Evolutionary conservation across 257 asterid species (phyloP), one percentile per base, ranked within the genome.

Genomic region (Ocimum tenuiflorum): DNA sequence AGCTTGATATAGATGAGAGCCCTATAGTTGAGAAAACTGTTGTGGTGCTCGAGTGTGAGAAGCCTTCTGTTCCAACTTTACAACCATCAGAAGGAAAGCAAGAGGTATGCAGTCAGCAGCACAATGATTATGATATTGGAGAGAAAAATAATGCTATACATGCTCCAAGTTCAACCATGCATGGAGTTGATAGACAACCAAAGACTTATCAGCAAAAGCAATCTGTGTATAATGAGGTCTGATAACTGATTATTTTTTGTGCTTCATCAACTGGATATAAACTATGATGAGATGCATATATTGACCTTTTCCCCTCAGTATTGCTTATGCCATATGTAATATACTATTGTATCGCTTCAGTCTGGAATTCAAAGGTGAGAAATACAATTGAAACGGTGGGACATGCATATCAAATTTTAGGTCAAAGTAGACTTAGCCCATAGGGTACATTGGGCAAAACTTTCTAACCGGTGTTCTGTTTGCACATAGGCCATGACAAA

Each of bases 21-120:
- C 80, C 84, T 48, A 81, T 94, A 41, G 72, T 94, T 60, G 99
- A 94, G 82, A 94, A 90, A 80, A 75, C 76, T 71, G 91, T 92
- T 71, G 84, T 89, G 58, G 82, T 82, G 80, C 89, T 83, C 3
- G 96, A 92, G 82, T 51, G 66, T 63, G 96, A 86, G 81, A 90
- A 80, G 75, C 82, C 96, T 49, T 71, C 83, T 60, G 41, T 54
- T 63, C 74, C 91, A 53, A 68, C 69, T 53, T 51, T 31, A 35
- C 73, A 71, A 71, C 50, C 81, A 41, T 77, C 82, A 51, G 79
- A 77, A 69, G 73, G 74, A 54, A 76, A 74, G 65, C 53, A 58
- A 42, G 78, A 61, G 73, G 61, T 29, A 27, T 61, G 60, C 66
- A 58, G 33, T 50, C 73, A 22, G 45, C 79, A 54, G 48, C 60